Conservation (phyloP, 2,329 filamentous ascomycete species). For the Pezicula radicicola region DNA sequence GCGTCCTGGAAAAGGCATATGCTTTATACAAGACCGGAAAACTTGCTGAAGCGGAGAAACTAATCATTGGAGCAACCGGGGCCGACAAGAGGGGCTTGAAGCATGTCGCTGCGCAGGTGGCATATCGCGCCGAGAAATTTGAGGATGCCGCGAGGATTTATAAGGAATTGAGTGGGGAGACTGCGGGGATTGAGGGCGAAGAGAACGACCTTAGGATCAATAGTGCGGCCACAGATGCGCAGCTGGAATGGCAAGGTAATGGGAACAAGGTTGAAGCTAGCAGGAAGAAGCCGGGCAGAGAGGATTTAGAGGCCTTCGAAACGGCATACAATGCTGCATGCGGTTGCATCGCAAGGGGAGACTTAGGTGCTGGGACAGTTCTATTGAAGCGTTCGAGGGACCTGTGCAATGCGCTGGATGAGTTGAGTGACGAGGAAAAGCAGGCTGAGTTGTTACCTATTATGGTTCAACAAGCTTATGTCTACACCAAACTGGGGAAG, state of each 20-base stretch:
- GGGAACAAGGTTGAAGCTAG: conserved; percentile 23
- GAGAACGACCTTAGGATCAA: conserved; percentile 78
- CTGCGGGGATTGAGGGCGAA: conserved; percentile 51
- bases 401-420: conserved; percentile 71
- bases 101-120: conserved; percentile 62
- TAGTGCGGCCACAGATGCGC: conserved; percentile 66
- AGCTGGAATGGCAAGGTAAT: conserved; percentile 65
- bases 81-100: conserved; percentile 21
- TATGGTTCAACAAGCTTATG: conserved; percentile 71
- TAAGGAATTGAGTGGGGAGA: conserved; percentile 47
- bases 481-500: conserved; percentile 64
- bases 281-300: conserved; percentile 50
- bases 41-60: conserved; percentile 57
- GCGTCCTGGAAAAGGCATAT: conserved; percentile 71
- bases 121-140: conserved; percentile 75
- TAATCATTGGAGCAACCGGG: conserved; percentile 14
- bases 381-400: conserved; percentile 68
- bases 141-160: conserved; percentile 64
- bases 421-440: conserved; percentile 72
- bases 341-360: conserved; percentile 65
- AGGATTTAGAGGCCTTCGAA: conserved; percentile 74
- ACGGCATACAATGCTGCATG: conserved; percentile 80
- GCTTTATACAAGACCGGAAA: conserved; percentile 79
- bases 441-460: conserved; percentile 72
- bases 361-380: conserved; percentile 60